phyloP scores from a whole-genome alignment of 371 early-diverging fungal species.

The Zychaea mexicana region DNA sequence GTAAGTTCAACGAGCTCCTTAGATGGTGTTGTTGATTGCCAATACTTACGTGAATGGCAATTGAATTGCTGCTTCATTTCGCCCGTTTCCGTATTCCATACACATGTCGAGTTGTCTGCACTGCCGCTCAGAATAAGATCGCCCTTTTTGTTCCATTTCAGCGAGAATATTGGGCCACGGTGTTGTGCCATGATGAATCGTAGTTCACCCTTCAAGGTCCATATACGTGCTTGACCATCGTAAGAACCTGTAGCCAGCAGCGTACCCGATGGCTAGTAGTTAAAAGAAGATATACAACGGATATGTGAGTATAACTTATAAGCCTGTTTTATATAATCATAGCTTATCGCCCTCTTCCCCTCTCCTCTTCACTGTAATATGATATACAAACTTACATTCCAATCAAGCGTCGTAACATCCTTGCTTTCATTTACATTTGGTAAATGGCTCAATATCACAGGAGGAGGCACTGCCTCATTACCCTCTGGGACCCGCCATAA shows the following conservation, averaged over 20 bases:
- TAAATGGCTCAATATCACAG: conserved; percentile 63
- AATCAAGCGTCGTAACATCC: conserved; percentile 86
- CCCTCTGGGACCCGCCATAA: conserved; percentile 75
- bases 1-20: no score
- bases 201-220: conserved; percentile 79
- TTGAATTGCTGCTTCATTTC: conserved; percentile 78
- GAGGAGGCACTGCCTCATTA: conserved; percentile 35
- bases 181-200: conserved; percentile 73
- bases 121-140: conserved; percentile 78
- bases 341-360: no score
- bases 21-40: neutral
- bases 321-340: no score
- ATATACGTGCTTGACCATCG: conserved; percentile 88
- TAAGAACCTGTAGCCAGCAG: conserved; percentile 91
- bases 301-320: no score
- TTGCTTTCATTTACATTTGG: conserved; percentile 55
- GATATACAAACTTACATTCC: conserved; percentile 75
- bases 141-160: conserved; percentile 89
- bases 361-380: neutral
- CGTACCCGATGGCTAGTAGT: conserved; percentile 71
- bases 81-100: conserved; percentile 88
- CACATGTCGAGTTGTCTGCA: conserved; percentile 78
- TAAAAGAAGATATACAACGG: no score
- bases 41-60: conserved; percentile 72
- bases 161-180: conserved; percentile 81